Evolutionary conservation across 1,284 basidiomycete species (phyloP), one percentile per base, ranked within the genome.

Genomic region (Austroboletus niveus): DNA sequence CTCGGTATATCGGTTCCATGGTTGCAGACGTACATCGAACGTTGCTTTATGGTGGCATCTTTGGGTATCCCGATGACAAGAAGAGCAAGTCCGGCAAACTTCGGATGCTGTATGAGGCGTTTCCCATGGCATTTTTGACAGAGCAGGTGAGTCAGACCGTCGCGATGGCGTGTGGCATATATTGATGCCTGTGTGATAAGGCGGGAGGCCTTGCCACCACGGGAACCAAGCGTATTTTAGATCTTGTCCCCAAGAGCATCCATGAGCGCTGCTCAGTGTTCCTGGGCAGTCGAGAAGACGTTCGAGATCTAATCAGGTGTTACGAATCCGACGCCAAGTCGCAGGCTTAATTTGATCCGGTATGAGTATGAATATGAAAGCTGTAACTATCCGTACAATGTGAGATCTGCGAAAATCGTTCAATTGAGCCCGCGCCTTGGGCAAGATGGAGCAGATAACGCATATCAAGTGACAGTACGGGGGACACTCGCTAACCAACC

Each of bases 1-100:
- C 93, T 52, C 85, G 97, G 52, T 99, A 99, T 75, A 98, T 99
- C 68, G 97, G 95, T 30, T 97, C 94, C 57, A 99, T 99, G 97
- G 97, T 99, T 42, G 94, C 94, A 46, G 94, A 97, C 72, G 94
- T 96, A 24, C 96, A 99, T 75, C 84, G 96, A 60, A 99, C 97
- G 8, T 75, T 99, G 43, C 78, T 99, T 8, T 99, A 99, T 69
- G 97, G 97, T 39, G 97, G 97, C 46, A 98, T 99, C 68, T 99
- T 99, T 66, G 94, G 95, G 35, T 99, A 99, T 74, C 97, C 97
- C 7, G 87, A 88, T 64, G 97, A 99, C 76, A 98, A 94, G 81
- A 99, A 99, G 83, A 92, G 84, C 75, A 97, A 95, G 78, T 87
- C 75, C 61, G 96, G 96, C 52, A 99, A 99, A 76, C 79, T 99